Conservation (phyloP, 352 stramenopile species). For the Pythium monospermum region DNA sequence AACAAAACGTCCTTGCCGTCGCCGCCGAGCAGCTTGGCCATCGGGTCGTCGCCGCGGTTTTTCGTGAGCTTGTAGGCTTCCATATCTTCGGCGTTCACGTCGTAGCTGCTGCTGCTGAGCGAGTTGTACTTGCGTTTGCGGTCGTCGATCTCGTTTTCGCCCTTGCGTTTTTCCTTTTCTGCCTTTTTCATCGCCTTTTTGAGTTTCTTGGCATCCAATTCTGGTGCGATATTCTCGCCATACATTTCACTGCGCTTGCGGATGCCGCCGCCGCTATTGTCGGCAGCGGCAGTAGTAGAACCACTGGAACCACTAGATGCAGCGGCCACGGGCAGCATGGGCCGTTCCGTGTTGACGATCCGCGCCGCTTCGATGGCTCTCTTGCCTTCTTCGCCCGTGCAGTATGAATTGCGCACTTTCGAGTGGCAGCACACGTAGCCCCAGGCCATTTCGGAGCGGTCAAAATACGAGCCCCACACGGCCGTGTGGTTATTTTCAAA, state of each 20-base stretch:
- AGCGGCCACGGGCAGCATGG: constrained; percentile 43
- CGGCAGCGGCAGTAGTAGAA: constrained; percentile 19
- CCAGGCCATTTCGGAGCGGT: constrained; percentile 92
- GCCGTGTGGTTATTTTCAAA: constrained; percentile 94
- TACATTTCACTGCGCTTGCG: constrained; percentile 84
- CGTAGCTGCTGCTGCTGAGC: constrained; percentile 62
- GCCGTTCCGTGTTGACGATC: constrained; percentile 35
- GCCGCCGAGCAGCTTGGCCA: constrained; percentile 87
- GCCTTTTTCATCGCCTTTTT: constrained; percentile 80
- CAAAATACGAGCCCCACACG: constrained; percentile 98
- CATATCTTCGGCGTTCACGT: constrained; percentile 95
- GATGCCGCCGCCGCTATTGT: constrained; percentile 23
- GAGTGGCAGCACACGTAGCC: constrained; percentile 97
- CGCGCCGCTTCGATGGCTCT: constrained; percentile 82
- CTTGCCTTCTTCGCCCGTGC: constrained; percentile 92
- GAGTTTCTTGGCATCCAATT: constrained; percentile 80
- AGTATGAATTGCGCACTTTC: constrained; percentile 93
- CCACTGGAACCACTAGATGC: no score
- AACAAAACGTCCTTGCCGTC: constrained; percentile 41
- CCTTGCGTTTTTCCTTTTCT: constrained; percentile 54
- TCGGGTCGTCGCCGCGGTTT: constrained; percentile 87
- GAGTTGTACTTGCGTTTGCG: constrained; percentile 96
- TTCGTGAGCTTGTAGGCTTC: constrained; percentile 93
- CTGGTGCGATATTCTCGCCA: constrained; percentile 78
- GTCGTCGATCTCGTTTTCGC: constrained; percentile 42